Percentiles rank a stretch among this genome's conserved stretches.
Evolutionary conservation across 805 yeast species (phyloP).

Genomic region (Starmerella lactis-condensi): DNA sequence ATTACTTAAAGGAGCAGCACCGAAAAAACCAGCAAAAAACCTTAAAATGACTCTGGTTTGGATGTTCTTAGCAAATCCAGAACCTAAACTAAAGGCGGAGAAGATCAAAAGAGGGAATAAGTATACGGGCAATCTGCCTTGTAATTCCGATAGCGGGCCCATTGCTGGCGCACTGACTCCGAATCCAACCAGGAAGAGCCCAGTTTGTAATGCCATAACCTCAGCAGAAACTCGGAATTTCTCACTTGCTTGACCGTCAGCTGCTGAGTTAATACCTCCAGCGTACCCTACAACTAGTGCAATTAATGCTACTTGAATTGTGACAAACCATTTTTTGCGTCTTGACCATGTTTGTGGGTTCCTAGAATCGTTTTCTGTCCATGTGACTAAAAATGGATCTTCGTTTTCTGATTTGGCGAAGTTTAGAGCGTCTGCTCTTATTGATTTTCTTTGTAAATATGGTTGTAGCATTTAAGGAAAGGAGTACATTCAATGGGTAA

Average conservation of each 20-base stretch:
- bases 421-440: slow-evolving; percentile 1
- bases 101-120: slow-evolving; percentile 32
- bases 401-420: not conserved
- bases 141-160: slow-evolving; percentile 53
- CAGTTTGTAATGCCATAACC: slow-evolving; percentile 29
- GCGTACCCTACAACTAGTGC: slow-evolving; percentile 6
- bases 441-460: slow-evolving; percentile 1
- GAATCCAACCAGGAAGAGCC: slow-evolving; percentile 37
- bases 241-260: slow-evolving; percentile 25
- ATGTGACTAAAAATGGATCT: slow-evolving; percentile 3
- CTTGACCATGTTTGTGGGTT: slow-evolving; percentile 9
- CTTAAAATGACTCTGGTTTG: slow-evolving; percentile 35
- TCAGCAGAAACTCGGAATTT: slow-evolving; percentile 28
- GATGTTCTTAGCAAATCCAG: slow-evolving; percentile 26
- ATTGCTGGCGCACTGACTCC: slow-evolving; percentile 44
- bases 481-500: too few relatives aligned
- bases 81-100: slow-evolving; percentile 31
- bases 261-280: slow-evolving; percentile 31
- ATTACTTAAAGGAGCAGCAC: slow-evolving; percentile 61
- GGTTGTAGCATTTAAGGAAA: slow-evolving; percentile 5
- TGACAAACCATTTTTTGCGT: slow-evolving; percentile 4
- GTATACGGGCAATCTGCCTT: slow-evolving; percentile 49
- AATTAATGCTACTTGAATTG: slow-evolving; percentile 3
- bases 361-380: slow-evolving; percentile 6
- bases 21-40: slow-evolving; percentile 56